Evolutionary conservation across 2,329 filamentous ascomycete species (phyloP), one percentile per base, ranked within the genome.

Genomic region (Penicillium sumatraense): DNA sequence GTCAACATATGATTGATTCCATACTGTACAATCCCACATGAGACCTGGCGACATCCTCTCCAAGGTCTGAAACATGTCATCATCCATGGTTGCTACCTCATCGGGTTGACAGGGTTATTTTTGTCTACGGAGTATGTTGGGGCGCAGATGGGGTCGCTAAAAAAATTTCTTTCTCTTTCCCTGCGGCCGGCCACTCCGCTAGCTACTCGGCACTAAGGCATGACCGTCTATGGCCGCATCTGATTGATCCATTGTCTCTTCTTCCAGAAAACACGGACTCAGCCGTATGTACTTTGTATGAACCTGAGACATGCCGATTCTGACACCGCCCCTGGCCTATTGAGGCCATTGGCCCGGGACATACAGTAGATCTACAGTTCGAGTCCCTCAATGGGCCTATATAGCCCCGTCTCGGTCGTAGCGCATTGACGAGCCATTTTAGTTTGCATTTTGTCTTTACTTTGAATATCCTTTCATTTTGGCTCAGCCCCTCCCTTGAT

Each of bases 211-310:
- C 56, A 53, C 53, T 58, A 59, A 59, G 36, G 56, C 51, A 61
- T 27, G 27, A 50, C 47, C 14, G 50, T 26, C 23, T 52, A 52
- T 59, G 49, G 42, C 49, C 49, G 49, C 54, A 57, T 60, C 59
- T 63, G 61, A 63, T 63, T 58, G 55, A 59, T 62, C 59, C 51
- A 60, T 51, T 52, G 16, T 21, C 49, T 57, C 49, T 26, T 24
- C 29, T 53, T 61, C 47, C 51, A 53, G 51, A 45, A 58, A 16
- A 41, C 33, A 53, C 54, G 36, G 54, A 41, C 40, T 60, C 36
- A 49, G 58, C 49, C 42, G 58, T 42, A 42, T 56, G 54, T 57
- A 21, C 24, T 51, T 61, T 38, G 58, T 42, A 42, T 56, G 54
- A 59, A 21, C 24, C 53, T 61, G 60, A 62, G 60, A 62, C 60